Evolutionary conservation across 176 grass and related monocot genomes (phyloP).

Genomic region (Areca catechu): DNA sequence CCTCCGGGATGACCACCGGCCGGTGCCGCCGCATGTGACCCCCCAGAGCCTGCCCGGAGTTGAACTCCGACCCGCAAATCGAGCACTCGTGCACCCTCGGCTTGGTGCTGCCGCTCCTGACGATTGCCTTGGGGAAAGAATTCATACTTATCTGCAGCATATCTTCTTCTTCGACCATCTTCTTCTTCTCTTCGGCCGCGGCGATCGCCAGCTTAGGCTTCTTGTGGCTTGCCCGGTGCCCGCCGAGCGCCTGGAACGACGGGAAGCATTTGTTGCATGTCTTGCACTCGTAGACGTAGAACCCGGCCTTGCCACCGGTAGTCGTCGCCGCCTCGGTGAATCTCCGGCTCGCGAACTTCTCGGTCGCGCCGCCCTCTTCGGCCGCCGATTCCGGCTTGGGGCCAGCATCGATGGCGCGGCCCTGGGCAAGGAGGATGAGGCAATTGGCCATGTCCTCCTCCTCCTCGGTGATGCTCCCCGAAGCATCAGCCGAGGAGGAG

Average conservation of each 20-base stretch:
- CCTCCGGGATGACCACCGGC: conserved; percentile 31
- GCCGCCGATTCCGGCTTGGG: neutral
- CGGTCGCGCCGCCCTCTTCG: neutral
- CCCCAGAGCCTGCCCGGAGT: conserved; percentile 82
- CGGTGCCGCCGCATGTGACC: conserved; percentile 93
- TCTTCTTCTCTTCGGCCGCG: too few species aligned
- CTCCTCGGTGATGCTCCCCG: conserved; percentile 40
- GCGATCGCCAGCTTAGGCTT: conserved; percentile 34
- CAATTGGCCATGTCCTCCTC: conserved; percentile 78
- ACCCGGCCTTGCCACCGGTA: conserved; percentile 5
- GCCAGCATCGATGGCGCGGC: neutral
- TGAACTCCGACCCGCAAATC: conserved; percentile 74
- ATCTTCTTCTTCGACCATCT: neutral
- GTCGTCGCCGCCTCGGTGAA: conserved; percentile 9
- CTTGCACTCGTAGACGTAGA: conserved; percentile 78
- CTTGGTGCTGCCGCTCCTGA: conserved; percentile 14
- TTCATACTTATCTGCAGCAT: conserved; percentile 3
- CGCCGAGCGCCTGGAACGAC: conserved; percentile 95
- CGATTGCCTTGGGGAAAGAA: neutral
- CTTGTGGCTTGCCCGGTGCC: conserved; percentile 97
- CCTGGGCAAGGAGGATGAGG: conserved; percentile 61
- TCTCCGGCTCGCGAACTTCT: conserved; percentile 31
- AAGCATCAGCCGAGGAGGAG: conserved; percentile 20
- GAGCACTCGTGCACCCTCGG: conserved; percentile 66
- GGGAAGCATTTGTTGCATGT: conserved; percentile 82